Evolutionary conservation across 2,329 filamentous ascomycete species (phyloP), one percentile per base, ranked within the genome.

Genomic region (Alternaria brassicicola): DNA sequence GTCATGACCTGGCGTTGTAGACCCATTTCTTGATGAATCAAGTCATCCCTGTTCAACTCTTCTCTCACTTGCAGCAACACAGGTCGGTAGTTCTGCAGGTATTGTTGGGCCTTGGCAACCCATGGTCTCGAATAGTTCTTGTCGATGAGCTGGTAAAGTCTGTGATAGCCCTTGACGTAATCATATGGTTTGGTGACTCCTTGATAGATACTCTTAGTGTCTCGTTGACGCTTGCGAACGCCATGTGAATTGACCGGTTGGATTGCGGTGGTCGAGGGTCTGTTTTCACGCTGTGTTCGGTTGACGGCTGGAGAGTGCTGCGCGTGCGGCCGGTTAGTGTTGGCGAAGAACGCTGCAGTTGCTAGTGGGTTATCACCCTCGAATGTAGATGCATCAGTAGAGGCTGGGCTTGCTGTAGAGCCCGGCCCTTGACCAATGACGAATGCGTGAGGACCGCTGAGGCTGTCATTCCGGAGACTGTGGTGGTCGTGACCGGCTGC

Each of bases 1-100:
- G 97, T 93, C 72, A 93, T 92, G 10, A 98, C 83, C 0, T 92
- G 96, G 35, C 95, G 87, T 78, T 99, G 95, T 73, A 98, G 92
- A 71, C 91, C 96, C 79, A 96, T 96, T 77, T 99, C 95, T 90
- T 97, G 97, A 76, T 98, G 97, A 21, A 99, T 88, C 26, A 98
- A 82, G 76, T 99, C 95, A 70, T 95, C 89, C 17, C 89, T 84
- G 64, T 92, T 93, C 60, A 98, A 82, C n/a, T 92, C 93, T 70
- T 91, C 91, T 19, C 92, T 96, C 62, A 92, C 96, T 10, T 93
- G 89, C 63, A 98, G 94, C 74, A 99, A 95, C 0, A 93, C 95
- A 2, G 95, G 94, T 7, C 95, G 89, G 67, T 97, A 96, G 42
- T 90, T 92, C 6, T 92, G 90, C 51, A 99, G 84, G 0, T 93